Conservation (phyloP, 2,329 filamentous ascomycete species). For the Coniochaeta ligniaria region DNA sequence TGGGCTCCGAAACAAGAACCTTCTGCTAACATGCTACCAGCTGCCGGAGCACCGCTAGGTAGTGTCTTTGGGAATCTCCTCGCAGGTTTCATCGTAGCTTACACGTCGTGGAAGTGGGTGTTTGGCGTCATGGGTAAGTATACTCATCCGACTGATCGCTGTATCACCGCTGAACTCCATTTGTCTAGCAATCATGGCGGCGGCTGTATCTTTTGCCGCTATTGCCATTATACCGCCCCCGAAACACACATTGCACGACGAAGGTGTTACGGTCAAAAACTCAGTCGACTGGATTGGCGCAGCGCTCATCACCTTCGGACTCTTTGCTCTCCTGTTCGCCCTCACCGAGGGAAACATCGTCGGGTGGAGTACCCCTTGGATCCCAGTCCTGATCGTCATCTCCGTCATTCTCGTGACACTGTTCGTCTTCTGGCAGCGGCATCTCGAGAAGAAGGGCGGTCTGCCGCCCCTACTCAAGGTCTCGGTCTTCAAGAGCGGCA, state of each 20-base stretch:
- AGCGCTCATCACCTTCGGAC: conserved; percentile 51
- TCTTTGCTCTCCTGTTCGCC: conserved; percentile 58
- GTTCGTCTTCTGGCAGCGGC: conserved; percentile 56
- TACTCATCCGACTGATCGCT: conserved; percentile 41
- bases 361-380: conserved; percentile 59
- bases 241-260: conserved; percentile 21
- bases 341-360: conserved; percentile 63
- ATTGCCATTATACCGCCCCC: conserved; percentile 53
- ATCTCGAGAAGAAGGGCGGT: conserved; percentile 44
- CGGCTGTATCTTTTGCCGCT: conserved; percentile 47
- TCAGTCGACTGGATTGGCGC: conserved; percentile 63
- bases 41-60: conserved; percentile 58
- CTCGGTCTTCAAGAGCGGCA: conserved; percentile 51
- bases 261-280: conserved; percentile 26
- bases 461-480: conserved; percentile 58
- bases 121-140: conserved; percentile 45
- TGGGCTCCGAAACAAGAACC: neutral
- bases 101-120: conserved; percentile 58
- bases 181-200: conserved; percentile 35
- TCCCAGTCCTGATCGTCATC: conserved; percentile 51
- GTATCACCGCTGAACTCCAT: conserved; percentile 11
- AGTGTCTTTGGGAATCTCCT: conserved; percentile 59
- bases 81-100: conserved; percentile 56
- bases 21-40: conserved; percentile 18
- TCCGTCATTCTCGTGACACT: conserved; percentile 46